Evolutionary conservation across 345 rosid genomes (phyloP), one percentile per base, ranked within the genome.

Genomic region (Kandelia obovata): DNA sequence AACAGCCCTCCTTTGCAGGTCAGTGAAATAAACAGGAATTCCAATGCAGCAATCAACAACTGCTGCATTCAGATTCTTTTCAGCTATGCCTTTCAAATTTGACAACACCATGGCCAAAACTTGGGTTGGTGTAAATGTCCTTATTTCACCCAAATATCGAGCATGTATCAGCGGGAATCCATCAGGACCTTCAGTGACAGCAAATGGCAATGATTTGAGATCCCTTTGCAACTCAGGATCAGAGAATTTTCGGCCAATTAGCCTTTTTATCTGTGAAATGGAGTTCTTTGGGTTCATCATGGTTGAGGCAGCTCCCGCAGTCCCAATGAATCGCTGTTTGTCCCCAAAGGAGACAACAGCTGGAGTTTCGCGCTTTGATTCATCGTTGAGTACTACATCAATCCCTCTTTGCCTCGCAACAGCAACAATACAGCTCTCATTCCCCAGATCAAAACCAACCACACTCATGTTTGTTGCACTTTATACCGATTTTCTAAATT

Each of bases 381-480:
- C 99, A 81, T 95, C 97, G 53, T 95, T 95, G 55, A 95, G 98
- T 69, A 95, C 99, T 3, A 95, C 99, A 66, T 95, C 99, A 53
- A 95, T 95, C 57, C 99, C 98, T 75, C 99, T 87, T 72, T 95
- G 99, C 82, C 99, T 85, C 0, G 99, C 99, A 69, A 95, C 99
- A 43, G 99, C 99, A 52, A 96, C 99, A 74, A 92, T 77, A 76
- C 98, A 82, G 69, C 84, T 96, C 85, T 96, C 99, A 61, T 96
- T 96, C 51, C 99, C 99, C 56, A 92, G 85, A 79, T 96, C 99
- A 78, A 96, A 92, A 27, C 99, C 99, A 13, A 92, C 97, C 58
- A 96, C 99, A 19, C 99, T 96, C 99, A 96, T 96, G 65, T 67
- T 89, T 21, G 46, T 51, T 23, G 58, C 58, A 34, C 64, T 43